Evolutionary conservation across 176 grass and related monocot genomes (phyloP).

Genomic region (Oryza meridionalis): DNA sequence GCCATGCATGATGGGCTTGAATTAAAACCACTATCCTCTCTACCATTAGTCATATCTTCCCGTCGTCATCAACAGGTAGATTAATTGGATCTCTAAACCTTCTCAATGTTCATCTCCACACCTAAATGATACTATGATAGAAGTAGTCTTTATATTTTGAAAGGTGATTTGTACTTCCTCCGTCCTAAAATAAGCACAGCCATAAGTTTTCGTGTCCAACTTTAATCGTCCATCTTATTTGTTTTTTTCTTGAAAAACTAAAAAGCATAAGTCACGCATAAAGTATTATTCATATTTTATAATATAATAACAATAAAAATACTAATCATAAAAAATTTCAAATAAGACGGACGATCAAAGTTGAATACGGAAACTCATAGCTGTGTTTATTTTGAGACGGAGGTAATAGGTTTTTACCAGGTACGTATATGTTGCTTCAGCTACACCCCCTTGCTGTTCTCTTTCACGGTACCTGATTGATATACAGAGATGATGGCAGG

Average conservation of each 20-base stretch:
- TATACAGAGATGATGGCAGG: not conserved
- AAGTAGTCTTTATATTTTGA: not conserved
- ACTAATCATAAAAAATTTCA: too few relatives aligned
- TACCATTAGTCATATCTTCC: not conserved
- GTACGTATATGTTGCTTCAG: not conserved
- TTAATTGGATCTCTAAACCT: not conserved
- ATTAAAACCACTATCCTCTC: not conserved
- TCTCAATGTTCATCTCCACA: not conserved
- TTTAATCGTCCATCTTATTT: too few relatives aligned
- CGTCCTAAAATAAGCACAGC: too few relatives aligned
- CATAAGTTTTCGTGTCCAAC: too few relatives aligned
- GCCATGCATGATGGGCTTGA: too few relatives aligned
- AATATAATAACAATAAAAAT: too few relatives aligned
- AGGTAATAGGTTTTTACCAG: not conserved
- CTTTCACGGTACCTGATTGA: not conserved
- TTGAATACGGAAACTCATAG: too few relatives aligned
- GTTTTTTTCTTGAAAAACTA: too few relatives aligned
- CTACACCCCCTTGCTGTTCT: not conserved
- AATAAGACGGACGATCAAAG: too few relatives aligned
- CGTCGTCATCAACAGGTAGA: not conserved
- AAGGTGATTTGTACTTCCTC: not conserved
- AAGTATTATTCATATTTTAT: too few relatives aligned
- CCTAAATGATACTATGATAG: not conserved
- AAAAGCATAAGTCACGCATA: too few relatives aligned
- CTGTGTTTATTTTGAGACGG: too few relatives aligned